Evolutionary conservation across 2,329 filamentous ascomycete species (phyloP).

Genomic region (Eutypella sp.): DNA sequence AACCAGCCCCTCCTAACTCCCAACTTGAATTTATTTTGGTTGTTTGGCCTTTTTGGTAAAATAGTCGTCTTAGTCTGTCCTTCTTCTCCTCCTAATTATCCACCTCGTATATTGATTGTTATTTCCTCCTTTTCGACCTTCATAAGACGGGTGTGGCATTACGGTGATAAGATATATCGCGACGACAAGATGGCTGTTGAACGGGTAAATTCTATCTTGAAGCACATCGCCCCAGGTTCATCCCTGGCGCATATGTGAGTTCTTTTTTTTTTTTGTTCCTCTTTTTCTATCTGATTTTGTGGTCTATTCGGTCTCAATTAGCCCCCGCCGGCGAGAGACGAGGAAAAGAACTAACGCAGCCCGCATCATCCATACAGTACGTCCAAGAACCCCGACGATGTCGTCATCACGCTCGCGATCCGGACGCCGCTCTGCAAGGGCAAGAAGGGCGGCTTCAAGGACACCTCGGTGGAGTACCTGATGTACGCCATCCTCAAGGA

Average conservation of each 20-base stretch:
- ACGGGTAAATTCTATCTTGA: constrained; percentile 81
- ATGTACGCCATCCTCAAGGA: constrained; percentile 78
- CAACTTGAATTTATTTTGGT: too few relatives aligned
- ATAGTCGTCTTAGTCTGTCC: not conserved
- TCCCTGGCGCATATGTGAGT: constrained; percentile 73
- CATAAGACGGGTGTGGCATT: too few relatives aligned
- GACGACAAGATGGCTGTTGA: constrained; percentile 66
- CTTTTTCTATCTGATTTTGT: constrained; percentile 1
- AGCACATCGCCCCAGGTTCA: constrained; percentile 73
- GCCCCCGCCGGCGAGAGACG: too few relatives aligned
- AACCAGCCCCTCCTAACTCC: too few relatives aligned
- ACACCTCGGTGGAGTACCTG: constrained; percentile 83
- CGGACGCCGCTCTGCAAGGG: constrained; percentile 87
- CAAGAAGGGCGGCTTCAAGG: constrained; percentile 90
- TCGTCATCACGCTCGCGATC: constrained; percentile 90
- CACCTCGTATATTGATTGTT: not conserved
- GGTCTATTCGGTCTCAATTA: too few relatives aligned
- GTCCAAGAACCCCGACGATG: constrained; percentile 89
- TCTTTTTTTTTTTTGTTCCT: not conserved
- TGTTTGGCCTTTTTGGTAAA: too few relatives aligned
- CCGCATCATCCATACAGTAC: constrained; percentile 50
- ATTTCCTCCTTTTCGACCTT: not conserved
- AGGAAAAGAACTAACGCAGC: not conserved
- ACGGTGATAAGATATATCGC: too few relatives aligned
- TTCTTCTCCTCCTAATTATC: not conserved